Conservation (phyloP, 208 protist genomes). For the Trypanosoma cruzi region DNA sequence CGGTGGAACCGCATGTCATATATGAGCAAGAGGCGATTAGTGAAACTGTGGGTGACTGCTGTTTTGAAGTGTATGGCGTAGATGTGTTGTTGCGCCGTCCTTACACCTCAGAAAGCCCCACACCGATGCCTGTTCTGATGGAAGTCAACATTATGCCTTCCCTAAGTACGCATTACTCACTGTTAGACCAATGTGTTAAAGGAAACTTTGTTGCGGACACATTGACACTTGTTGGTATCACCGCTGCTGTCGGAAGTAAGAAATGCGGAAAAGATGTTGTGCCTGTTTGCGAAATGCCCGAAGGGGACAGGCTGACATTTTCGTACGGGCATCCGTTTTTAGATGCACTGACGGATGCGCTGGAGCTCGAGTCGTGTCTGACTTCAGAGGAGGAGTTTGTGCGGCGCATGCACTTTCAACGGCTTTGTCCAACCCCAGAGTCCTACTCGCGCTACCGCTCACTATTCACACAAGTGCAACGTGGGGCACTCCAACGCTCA, state of each 20-base stretch:
- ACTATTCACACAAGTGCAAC: slow-evolving; percentile 20
- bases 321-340: slow-evolving; percentile 39
- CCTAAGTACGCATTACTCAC: slow-evolving; percentile 78
- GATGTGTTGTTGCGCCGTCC: slow-evolving; percentile 66
- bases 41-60: slow-evolving; percentile 27
- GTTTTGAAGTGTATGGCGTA: slow-evolving; percentile 88
- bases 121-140: slow-evolving; percentile 58
- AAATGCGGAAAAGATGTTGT: neutral
- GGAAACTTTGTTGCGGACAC: slow-evolving; percentile 75
- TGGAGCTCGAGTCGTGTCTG: slow-evolving; percentile 46
- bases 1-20: slow-evolving; percentile 57
- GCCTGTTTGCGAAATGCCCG: neutral
- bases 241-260: slow-evolving; percentile 17
- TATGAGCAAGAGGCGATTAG: slow-evolving; percentile 31
- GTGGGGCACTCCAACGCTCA: neutral
- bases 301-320: neutral
- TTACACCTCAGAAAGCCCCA: neutral
- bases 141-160: slow-evolving; percentile 92
- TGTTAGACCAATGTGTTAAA: slow-evolving; percentile 85
- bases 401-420: slow-evolving; percentile 38
- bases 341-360: slow-evolving; percentile 20
- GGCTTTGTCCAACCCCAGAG: slow-evolving; percentile 45
- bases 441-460: slow-evolving; percentile 36
- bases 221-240: slow-evolving; percentile 82
- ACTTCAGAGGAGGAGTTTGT: slow-evolving; percentile 51